phyloP scores from a whole-genome alignment of 2,329 filamentous ascomycete genomes.

The Biscogniauxia mediterranea region DNA sequence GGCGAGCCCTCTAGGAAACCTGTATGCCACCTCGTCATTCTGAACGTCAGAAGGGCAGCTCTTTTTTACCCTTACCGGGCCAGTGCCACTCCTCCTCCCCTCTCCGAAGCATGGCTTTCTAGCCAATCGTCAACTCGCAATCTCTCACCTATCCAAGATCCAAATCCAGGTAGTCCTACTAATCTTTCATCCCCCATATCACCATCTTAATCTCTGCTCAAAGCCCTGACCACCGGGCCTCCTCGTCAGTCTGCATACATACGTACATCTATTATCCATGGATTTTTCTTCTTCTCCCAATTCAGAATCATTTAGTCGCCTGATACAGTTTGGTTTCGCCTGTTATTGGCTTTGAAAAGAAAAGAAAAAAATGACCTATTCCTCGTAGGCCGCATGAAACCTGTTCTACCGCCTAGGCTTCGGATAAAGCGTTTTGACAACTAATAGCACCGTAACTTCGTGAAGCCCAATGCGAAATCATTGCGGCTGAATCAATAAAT shows the following conservation, averaged over 20 bases:
- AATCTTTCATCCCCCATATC: slow-evolving; percentile 10
- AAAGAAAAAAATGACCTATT: slow-evolving; percentile 11
- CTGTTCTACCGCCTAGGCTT: slow-evolving; percentile 17
- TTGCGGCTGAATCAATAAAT: slow-evolving; percentile 31
- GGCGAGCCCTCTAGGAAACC: neutral
- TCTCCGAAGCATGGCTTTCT: neutral
- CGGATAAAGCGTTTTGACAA: slow-evolving; percentile 5
- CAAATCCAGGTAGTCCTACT: neutral
- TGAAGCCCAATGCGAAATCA: slow-evolving; percentile 28
- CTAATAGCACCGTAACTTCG: slow-evolving; percentile 26
- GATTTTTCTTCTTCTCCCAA: neutral
- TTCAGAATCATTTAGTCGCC: neutral
- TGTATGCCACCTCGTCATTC: neutral
- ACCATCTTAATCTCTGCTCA: slow-evolving; percentile 2
- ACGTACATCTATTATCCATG: slow-evolving; percentile 6
- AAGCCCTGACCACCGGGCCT: too few species aligned
- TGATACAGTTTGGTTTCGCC: slow-evolving; percentile 1
- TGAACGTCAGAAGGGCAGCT: neutral
- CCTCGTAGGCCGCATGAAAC: slow-evolving; percentile 17
- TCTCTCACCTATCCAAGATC: neutral
- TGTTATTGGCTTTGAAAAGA: slow-evolving; percentile 8
- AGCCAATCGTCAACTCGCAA: neutral
- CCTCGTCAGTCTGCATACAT: slow-evolving; percentile 8
- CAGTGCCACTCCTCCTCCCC: neutral
- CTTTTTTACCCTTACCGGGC: neutral